These are phyloP conservation scores for Colletotrichum sp. DNA, from an alignment of 2,329 filamentous ascomycete species.

Conservation along the genomic window DNA sequence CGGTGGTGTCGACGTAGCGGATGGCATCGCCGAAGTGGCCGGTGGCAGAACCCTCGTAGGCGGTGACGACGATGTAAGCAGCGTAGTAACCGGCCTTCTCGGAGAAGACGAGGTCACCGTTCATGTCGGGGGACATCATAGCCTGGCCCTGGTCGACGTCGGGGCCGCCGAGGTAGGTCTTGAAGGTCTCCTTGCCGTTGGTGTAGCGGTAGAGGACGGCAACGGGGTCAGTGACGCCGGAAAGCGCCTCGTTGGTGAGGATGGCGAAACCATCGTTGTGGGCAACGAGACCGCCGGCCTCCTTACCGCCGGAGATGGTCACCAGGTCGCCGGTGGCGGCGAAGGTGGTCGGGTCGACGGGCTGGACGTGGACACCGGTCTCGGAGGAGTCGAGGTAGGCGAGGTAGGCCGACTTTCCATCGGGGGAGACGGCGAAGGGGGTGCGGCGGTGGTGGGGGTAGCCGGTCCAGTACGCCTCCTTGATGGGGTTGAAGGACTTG, in stretches of 20 bases:
- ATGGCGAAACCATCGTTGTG: conserved; percentile 69
- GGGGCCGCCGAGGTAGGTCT: conserved; percentile 64
- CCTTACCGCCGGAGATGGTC: conserved; percentile 58
- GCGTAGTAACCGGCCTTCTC: conserved; percentile 60
- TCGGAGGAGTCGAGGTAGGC: conserved; percentile 64
- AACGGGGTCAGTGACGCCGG: conserved; percentile 56
- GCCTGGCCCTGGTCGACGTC: conserved; percentile 50
- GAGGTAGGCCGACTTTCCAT: conserved; percentile 62
- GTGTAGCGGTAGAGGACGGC: conserved; percentile 65
- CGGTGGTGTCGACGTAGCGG: conserved; percentile 50
- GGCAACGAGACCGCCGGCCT: conserved; percentile 65
- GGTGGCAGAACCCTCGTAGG: conserved; percentile 55
- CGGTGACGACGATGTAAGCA: conserved; percentile 66
- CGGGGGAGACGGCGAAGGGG: conserved; percentile 65
- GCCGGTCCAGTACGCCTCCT: conserved; percentile 65
- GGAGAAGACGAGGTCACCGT: conserved; percentile 67
- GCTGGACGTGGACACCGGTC: conserved; percentile 61
- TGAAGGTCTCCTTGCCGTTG: conserved; percentile 58
- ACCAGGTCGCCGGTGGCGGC: conserved; percentile 55
- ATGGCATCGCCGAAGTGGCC: conserved; percentile 64
- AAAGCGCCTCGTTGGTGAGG: conserved; percentile 61
- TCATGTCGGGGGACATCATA: conserved; percentile 61
- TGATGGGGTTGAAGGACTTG: conserved; percentile 59
- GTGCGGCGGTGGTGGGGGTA: conserved; percentile 66
- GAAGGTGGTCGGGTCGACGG: conserved; percentile 59